phyloP scores from a whole-genome alignment of 208 protist species.

The Trypanosoma cruzi region DNA sequence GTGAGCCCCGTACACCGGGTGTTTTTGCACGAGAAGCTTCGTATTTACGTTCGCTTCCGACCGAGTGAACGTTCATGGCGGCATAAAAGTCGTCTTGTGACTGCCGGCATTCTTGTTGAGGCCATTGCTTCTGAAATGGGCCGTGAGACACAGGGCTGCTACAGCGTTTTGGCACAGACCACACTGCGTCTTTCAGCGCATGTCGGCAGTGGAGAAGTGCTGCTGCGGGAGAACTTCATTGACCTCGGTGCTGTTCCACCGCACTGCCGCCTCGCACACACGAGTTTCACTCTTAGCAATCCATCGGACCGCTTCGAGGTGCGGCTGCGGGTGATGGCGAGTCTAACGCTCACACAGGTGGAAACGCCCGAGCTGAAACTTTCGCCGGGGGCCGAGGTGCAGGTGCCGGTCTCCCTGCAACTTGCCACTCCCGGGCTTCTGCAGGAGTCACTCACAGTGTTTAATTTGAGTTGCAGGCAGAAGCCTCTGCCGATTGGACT shows the following conservation, averaged over 20 bases:
- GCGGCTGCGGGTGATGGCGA: conserved; percentile 30
- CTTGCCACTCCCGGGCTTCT: conserved; percentile 52
- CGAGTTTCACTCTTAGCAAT: conserved; percentile 53
- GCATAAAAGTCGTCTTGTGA: conserved; percentile 43
- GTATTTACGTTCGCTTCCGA: conserved; percentile 70
- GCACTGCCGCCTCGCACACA: conserved; percentile 33
- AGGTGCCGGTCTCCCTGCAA: conserved; percentile 50
- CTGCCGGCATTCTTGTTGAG: conserved; percentile 76
- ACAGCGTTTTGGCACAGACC: conserved; percentile 46
- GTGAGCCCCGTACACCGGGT: conserved; percentile 51
- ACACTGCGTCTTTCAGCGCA: conserved; percentile 46
- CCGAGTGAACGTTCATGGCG: conserved; percentile 56
- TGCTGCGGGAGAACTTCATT: conserved; percentile 35
- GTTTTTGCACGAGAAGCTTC: conserved; percentile 65
- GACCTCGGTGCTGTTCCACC: conserved; percentile 54
- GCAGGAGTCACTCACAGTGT: conserved; percentile 52
- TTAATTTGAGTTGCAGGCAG: conserved; percentile 74
- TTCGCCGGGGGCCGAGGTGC: conserved; percentile 41
- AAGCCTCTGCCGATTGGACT: conserved; percentile 48
- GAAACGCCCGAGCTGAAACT: conserved; percentile 38
- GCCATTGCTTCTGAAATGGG: conserved; percentile 34
- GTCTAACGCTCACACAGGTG: conserved; percentile 9
- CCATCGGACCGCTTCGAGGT: conserved; percentile 71
- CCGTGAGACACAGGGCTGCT: neutral
- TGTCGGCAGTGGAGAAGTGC: conserved; percentile 61